Percentiles rank a stretch among this genome's conserved stretches.
These are phyloP conservation scores for Malassezia caprae DNA, from an alignment of 1,284 basidiomycete genomes.

Conservation along the genomic window DNA sequence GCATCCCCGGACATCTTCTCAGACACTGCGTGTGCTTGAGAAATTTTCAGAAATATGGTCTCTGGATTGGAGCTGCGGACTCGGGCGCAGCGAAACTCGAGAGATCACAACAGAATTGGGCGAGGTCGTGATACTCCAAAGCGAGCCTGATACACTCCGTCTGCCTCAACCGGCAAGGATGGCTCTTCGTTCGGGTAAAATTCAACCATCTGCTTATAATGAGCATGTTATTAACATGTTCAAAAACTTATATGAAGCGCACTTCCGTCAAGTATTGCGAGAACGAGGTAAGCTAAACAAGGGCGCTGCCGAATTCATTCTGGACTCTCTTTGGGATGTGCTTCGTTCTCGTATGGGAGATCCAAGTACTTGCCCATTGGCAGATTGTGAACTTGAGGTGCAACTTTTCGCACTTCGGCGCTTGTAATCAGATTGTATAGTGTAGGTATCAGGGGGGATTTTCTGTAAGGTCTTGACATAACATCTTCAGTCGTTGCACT, in stretches of 20 bases:
- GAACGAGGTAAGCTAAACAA: conserved; percentile 47
- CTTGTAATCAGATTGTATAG: conserved; percentile 9
- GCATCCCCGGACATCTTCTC: conserved; percentile 47
- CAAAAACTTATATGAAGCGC: conserved; percentile 50
- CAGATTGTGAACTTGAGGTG: conserved; percentile 48
- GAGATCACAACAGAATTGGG: conserved; percentile 3
- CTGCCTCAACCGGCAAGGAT: conserved; percentile 49
- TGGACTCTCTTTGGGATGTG: conserved; percentile 49
- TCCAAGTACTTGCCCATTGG: conserved; percentile 19
- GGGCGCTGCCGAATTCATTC: conserved; percentile 47
- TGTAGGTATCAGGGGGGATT: neutral
- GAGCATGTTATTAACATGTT: conserved; percentile 48
- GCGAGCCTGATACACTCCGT: conserved; percentile 34
- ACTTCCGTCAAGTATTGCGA: conserved; percentile 47
- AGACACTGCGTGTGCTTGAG: conserved; percentile 48
- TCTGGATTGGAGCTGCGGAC: conserved; percentile 47
- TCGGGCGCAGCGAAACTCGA: conserved; percentile 23
- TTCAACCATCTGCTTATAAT: conserved; percentile 44
- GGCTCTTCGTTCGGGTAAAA: conserved; percentile 46
- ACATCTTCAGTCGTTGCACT: neutral
- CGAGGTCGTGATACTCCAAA: conserved; percentile 8
- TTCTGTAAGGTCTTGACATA: too few relatives aligned
- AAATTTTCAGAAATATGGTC: conserved; percentile 47
- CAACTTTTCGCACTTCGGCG: conserved; percentile 46
- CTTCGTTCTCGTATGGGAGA: conserved; percentile 27